These are phyloP conservation scores for Boletus austroedulis DNA, from an alignment of 1,284 basidiomycete genomes.

Conservation along the genomic window DNA sequence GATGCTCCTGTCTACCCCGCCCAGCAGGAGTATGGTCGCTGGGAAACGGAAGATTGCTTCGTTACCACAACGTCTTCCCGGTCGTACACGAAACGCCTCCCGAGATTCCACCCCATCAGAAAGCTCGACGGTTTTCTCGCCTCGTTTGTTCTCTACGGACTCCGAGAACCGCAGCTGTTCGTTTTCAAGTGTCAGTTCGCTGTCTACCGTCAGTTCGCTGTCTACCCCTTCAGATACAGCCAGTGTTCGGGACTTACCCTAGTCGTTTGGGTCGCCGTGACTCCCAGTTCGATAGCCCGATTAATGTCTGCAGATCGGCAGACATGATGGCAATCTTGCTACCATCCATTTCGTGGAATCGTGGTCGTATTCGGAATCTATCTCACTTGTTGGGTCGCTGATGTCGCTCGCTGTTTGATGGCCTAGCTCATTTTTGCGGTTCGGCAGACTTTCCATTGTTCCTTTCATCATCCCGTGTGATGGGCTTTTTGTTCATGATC, in stretches of 20 bases:
- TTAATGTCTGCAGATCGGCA: background rate
- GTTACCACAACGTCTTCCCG: constrained; percentile 7
- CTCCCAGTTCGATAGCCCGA: background rate
- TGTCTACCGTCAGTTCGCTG: too few relatives aligned
- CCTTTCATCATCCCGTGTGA: too few relatives aligned
- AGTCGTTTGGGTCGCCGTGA: background rate
- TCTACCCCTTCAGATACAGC: background rate
- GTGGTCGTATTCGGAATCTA: background rate
- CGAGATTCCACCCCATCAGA: constrained; percentile 11
- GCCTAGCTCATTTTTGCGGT: too few relatives aligned
- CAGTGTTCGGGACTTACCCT: constrained; percentile 1
- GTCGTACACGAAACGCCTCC: background rate
- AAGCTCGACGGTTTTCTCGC: constrained; percentile 4
- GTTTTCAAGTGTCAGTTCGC: background rate
- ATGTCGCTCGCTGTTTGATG: too few relatives aligned
- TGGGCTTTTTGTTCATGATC: too few relatives aligned
- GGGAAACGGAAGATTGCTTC: constrained; percentile 9
- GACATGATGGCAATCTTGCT: background rate
- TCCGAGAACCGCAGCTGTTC: constrained; percentile 3
- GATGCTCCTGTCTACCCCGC: background rate
- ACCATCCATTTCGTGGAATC: background rate
- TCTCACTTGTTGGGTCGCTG: too few relatives aligned
- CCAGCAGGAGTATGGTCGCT: background rate
- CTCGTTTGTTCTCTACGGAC: constrained; percentile 1
- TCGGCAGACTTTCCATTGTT: too few relatives aligned